phyloP scores from a whole-genome alignment of 345 rosid genomes.

The Excoecaria agallocha region DNA sequence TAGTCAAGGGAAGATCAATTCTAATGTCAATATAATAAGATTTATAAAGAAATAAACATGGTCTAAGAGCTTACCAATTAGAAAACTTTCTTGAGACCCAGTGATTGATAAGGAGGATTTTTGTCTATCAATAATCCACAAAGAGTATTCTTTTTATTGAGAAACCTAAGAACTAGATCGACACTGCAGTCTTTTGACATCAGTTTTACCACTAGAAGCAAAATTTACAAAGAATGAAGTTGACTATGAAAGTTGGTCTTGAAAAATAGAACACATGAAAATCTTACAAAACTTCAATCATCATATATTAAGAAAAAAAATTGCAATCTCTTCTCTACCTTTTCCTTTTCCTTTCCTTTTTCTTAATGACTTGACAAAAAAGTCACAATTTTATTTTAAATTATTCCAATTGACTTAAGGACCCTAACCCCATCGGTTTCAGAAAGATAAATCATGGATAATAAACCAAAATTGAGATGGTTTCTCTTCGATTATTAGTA shows the following conservation, averaged over 20 bases:
- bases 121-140: slow-evolving; percentile 43
- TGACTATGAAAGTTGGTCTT: slow-evolving; percentile 45
- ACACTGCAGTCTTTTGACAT: slow-evolving; percentile 33
- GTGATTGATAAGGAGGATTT: slow-evolving; percentile 43
- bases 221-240: slow-evolving; percentile 52
- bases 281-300: slow-evolving; percentile 12
- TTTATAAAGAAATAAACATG: background rate
- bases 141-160: slow-evolving; percentile 58
- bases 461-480: too few relatives aligned
- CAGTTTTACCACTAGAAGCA: slow-evolving; percentile 39
- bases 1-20: background rate
- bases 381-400: background rate
- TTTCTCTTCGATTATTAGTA: too few relatives aligned
- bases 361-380: background rate
- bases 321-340: background rate
- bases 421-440: background rate
- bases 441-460: too few relatives aligned
- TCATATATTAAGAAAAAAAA: slow-evolving; percentile 7
- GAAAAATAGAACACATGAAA: slow-evolving; percentile 32
- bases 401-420: background rate
- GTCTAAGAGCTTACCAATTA: slow-evolving; percentile 33
- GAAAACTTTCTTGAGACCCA: slow-evolving; percentile 38
- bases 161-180: slow-evolving; percentile 52
- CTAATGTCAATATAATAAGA: background rate
- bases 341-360: background rate